Conservation (phyloP, 768 basidiomycete genomes). For the Phylloporus arenicola region DNA sequence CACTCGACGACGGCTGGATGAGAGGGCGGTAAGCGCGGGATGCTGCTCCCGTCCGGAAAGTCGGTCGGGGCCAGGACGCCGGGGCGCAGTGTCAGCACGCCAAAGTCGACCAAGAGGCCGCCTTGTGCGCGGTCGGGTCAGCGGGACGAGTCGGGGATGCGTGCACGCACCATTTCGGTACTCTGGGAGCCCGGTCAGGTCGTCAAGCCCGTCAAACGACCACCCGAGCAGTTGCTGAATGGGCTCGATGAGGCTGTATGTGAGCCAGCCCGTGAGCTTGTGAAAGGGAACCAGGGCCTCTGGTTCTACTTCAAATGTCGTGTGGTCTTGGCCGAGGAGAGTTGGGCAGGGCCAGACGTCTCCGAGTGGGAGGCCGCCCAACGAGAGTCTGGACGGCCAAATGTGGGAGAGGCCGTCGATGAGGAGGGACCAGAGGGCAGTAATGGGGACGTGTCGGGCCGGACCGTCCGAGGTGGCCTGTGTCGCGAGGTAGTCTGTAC, state of each 20-base stretch:
- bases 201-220: conserved; percentile 74
- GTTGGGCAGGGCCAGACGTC: conserved; percentile 90
- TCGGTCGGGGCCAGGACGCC: conserved; percentile 47
- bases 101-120: conserved; percentile 82
- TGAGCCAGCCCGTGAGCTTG: conserved; percentile 92
- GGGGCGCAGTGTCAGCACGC: conserved; percentile 66
- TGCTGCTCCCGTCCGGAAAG: conserved; percentile 31
- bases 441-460: conserved; percentile 55
- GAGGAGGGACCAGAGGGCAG: conserved; percentile 75
- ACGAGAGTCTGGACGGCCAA: conserved; percentile 74
- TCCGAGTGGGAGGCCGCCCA: conserved; percentile 71
- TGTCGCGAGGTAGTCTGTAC: conserved; percentile 60
- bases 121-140: conserved; percentile 39
- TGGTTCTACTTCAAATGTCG: conserved; percentile 15
- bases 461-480: conserved; percentile 42
- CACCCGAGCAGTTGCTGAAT: conserved; percentile 74
- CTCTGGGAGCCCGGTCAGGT: conserved; percentile 91
- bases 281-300: conserved; percentile 89
- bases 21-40: conserved; percentile 64
- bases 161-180: conserved; percentile 71
- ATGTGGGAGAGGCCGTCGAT: conserved; percentile 80
- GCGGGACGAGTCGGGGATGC: background rate
- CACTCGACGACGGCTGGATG: conserved; percentile 94
- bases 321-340: conserved; percentile 31
- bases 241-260: conserved; percentile 83